Conservation (phyloP, 1,139 yeast species). For the Kodamaea sp. region DNA sequence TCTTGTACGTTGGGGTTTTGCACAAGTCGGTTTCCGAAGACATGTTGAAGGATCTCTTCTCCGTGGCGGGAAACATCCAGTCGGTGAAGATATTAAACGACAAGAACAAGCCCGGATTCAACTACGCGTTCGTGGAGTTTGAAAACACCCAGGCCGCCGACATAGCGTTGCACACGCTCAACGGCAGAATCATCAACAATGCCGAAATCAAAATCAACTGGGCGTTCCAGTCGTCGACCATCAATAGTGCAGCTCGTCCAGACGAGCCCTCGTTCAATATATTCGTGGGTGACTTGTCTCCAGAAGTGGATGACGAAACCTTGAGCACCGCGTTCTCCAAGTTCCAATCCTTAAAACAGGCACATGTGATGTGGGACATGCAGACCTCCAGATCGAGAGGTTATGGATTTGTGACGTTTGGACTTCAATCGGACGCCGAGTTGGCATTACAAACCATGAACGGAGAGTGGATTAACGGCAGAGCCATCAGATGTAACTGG, state of each 20-base stretch:
- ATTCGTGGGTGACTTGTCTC: slow-evolving; percentile 84
- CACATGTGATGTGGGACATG: slow-evolving; percentile 98
- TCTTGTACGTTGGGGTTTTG: slow-evolving; percentile 76
- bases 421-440: slow-evolving; percentile 68
- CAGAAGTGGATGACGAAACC: slow-evolving; percentile 80
- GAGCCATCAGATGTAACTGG: slow-evolving; percentile 85
- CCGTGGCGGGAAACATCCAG: slow-evolving; percentile 59
- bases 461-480: slow-evolving; percentile 70
- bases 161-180: slow-evolving; percentile 59
- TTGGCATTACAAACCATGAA: slow-evolving; percentile 72
- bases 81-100: slow-evolving; percentile 72
- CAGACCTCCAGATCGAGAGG: slow-evolving; percentile 90
- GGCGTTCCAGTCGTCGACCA: slow-evolving; percentile 72
- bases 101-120: slow-evolving; percentile 70
- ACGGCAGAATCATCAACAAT: slow-evolving; percentile 55
- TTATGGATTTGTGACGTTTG: slow-evolving; percentile 88
- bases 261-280: slow-evolving; percentile 62
- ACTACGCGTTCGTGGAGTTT: slow-evolving; percentile 85
- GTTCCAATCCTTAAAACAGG: slow-evolving; percentile 69
- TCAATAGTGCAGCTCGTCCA: slow-evolving; percentile 53
- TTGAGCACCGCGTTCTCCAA: slow-evolving; percentile 59
- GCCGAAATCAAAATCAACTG: slow-evolving; percentile 67
- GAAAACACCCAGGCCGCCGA: slow-evolving; percentile 59
- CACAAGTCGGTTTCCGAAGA: slow-evolving; percentile 68
- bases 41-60: slow-evolving; percentile 58